Evolutionary conservation across 768 basidiomycete species (phyloP), one percentile per base, ranked within the genome.

Genomic region (Candolleomyces aberdarensis): DNA sequence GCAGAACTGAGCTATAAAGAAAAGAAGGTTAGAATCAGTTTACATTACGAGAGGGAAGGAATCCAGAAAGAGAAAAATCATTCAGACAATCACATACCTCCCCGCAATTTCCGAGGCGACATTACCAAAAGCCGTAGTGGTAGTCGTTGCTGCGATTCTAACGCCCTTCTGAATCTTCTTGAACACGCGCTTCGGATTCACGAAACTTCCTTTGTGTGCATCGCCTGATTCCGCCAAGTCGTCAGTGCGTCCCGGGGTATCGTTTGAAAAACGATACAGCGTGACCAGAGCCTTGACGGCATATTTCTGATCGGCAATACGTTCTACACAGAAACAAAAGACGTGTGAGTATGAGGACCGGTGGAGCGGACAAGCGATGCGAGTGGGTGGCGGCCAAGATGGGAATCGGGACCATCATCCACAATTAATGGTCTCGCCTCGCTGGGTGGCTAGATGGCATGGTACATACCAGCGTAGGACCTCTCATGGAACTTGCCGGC

Each of bases 281-380:
- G 83, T 83, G 53, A 89, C 85, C 39, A 97, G 78, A 0, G 84
- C 76, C 63, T 78, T 81, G 58, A 93, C 80, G 9, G 91, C 89
- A 67, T 87, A 86, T 68, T 94, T 94, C 70, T 95, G 93, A 63
- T 89, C 87, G 40, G 82, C 77, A 64, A 95, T 91, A 47, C 94
- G 86, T 64, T 95, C 93, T 84, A 75, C 59, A 57, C 62, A 32
- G 44, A 46, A 46, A 46, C 8, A 20, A 20, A 20, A 14, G 19
- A 46, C 15, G 14, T 17, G 44, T 46, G 44, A 46, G 19, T 31
- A 31, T 15, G 26, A 46, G 47, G 13, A 60, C 40, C 51, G 62
- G 29, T 20, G 26, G 54, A 17, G 51, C 9, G 11, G 26, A 22
- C 6, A 29, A 14, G 19, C 11, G 39, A 19, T 43, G 36, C 29